phyloP scores from a whole-genome alignment of 768 basidiomycete genomes.

The Amanita phalloides region DNA sequence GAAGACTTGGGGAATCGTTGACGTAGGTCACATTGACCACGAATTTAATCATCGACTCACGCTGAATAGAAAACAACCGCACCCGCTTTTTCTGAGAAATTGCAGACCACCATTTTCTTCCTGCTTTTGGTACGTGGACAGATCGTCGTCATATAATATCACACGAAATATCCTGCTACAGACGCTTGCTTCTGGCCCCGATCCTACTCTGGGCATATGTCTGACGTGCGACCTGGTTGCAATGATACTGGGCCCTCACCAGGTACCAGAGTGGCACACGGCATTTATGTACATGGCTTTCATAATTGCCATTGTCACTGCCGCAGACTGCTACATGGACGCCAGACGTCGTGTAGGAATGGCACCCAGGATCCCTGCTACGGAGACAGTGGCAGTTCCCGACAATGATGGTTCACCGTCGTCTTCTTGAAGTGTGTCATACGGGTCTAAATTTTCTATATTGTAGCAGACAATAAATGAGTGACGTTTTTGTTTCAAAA shows the following conservation, averaged over 20 bases:
- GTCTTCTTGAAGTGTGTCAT: neutral
- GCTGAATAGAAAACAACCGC: slow-evolving; percentile 10
- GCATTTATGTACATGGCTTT: slow-evolving; percentile 16
- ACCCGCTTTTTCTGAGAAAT: slow-evolving; percentile 15
- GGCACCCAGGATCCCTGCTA: neutral
- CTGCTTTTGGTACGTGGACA: slow-evolving; percentile 19
- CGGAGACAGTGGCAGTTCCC: slow-evolving; percentile 10
- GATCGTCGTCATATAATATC: neutral
- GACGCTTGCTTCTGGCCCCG: slow-evolving; percentile 26
- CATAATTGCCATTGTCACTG: slow-evolving; percentile 10
- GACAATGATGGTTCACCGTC: neutral
- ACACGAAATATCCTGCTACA: slow-evolving; percentile 5
- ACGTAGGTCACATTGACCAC: slow-evolving; percentile 11
- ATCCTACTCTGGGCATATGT: slow-evolving; percentile 23
- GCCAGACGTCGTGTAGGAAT: neutral
- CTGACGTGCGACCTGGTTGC: slow-evolving; percentile 20
- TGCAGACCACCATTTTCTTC: slow-evolving; percentile 16
- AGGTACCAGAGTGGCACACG: slow-evolving; percentile 13
- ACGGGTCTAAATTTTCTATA: too few species aligned
- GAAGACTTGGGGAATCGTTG: slow-evolving; percentile 20
- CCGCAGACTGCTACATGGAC: slow-evolving; percentile 3
- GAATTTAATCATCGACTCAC: neutral
- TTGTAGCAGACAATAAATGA: too few species aligned
- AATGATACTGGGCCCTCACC: slow-evolving; percentile 16
- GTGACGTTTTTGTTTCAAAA: too few species aligned